A percentile compares a stretch with the other conserved stretches of the same genome.
Conservation (phyloP, 2,329 filamentous ascomycete species). For the Neonectria coccinea region DNA sequence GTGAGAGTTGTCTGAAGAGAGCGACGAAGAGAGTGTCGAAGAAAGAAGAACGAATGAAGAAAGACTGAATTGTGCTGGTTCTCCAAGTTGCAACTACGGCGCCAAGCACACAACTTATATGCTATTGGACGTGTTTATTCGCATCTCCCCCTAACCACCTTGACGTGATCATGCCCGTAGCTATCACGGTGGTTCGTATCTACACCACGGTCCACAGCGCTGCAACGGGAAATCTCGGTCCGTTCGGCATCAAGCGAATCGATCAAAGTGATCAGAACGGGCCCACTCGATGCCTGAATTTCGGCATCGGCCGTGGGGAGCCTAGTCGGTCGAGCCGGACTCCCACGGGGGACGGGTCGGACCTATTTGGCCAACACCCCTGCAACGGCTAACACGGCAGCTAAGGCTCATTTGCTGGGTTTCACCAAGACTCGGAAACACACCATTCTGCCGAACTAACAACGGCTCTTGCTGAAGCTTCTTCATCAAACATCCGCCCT, state of each 20-base stretch:
- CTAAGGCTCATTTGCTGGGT: not conserved
- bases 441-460: conserved; percentile 5
- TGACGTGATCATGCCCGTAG: conserved; percentile 10
- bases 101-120: not conserved
- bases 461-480: conserved; percentile 4
- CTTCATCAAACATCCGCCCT: not conserved
- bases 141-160: not conserved
- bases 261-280: not conserved
- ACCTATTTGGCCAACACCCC: not conserved
- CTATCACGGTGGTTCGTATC: conserved; percentile 27
- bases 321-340: not conserved
- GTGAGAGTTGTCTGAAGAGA: not conserved
- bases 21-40: not conserved
- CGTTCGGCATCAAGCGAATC: conserved; percentile 15
- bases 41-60: conserved; percentile 14
- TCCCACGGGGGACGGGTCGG: not conserved
- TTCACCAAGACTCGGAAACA: conserved; percentile 9
- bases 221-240: conserved; percentile 24
- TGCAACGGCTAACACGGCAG: conserved; percentile 27
- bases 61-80: not conserved
- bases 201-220: conserved; percentile 1
- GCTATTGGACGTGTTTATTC: not conserved
- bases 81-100: no score
- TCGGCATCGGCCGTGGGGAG: conserved; percentile 15
- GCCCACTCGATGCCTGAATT: conserved; percentile 21